Percentiles rank a stretch among this genome's conserved stretches.
These are phyloP conservation scores for Dictyostelium citrinum DNA, from an alignment of 78 protist genomes.

Conservation along the genomic window DNA sequence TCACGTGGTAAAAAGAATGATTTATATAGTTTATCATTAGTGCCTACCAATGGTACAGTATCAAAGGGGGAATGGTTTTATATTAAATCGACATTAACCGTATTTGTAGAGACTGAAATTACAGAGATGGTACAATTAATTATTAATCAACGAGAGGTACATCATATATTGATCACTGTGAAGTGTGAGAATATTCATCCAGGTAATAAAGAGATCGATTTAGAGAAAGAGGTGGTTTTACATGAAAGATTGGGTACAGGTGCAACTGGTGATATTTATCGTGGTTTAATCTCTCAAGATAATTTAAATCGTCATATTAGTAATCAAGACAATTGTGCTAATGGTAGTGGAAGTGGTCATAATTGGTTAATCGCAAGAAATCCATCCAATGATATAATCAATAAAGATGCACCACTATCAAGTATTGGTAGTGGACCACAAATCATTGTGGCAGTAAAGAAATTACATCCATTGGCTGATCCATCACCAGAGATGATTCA, in stretches of 20 bases:
- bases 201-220: slow-evolving; percentile 67
- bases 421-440: not conserved
- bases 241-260: slow-evolving; percentile 34
- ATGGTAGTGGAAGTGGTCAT: not conserved
- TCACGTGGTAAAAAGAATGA: not conserved
- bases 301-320: slow-evolving; percentile 35
- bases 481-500: slow-evolving; percentile 71
- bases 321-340: not conserved
- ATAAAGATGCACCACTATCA: not conserved
- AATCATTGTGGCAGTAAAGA: slow-evolving; percentile 61
- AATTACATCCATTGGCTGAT: slow-evolving; percentile 22
- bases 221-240: slow-evolving; percentile 13
- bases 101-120: slow-evolving; percentile 48
- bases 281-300: slow-evolving; percentile 14
- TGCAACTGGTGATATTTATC: slow-evolving; percentile 70
- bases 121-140: slow-evolving; percentile 35
- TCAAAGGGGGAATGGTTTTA: slow-evolving; percentile 65
- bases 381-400: not conserved
- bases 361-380: not conserved
- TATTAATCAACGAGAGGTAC: slow-evolving; percentile 38
- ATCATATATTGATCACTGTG: slow-evolving; percentile 22
- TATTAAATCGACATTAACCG: slow-evolving; percentile 47
- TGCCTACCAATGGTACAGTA: slow-evolving; percentile 26
- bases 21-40: slow-evolving; percentile 18
- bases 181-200: slow-evolving; percentile 53